Evolutionary conservation across 805 yeast genomes (phyloP).

Genomic region (Hanseniaspora thailandica): DNA sequence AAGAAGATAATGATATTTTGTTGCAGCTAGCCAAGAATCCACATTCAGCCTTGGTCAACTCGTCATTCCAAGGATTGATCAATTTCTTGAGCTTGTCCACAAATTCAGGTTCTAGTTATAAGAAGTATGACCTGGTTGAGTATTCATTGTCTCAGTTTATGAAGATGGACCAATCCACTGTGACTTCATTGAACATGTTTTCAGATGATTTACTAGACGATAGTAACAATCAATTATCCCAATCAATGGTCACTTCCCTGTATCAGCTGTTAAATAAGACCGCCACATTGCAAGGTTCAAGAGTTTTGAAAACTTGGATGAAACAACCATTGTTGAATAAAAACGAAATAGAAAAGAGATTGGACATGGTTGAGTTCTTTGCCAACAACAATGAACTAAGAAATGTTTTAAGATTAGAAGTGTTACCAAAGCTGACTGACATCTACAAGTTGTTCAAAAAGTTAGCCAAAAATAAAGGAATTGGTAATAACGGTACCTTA

Average conservation of each 20-base stretch:
- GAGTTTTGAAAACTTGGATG: conserved; percentile 84
- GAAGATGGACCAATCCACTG: conserved; percentile 85
- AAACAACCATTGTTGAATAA: conserved; percentile 81
- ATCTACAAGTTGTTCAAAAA: conserved; percentile 63
- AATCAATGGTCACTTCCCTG: conserved; percentile 40
- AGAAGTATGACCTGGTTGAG: conserved; percentile 44
- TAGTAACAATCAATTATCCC: conserved; percentile 28
- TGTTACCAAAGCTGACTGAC: conserved; percentile 70
- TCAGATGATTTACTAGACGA: conserved; percentile 33
- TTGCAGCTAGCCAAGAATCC: conserved; percentile 16
- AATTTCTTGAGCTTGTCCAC: conserved; percentile 46
- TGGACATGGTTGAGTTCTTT: conserved; percentile 58
- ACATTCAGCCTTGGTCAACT: not conserved
- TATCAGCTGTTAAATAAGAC: conserved; percentile 81
- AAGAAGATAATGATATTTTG: conserved; percentile 26
- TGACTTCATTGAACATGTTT: conserved; percentile 75
- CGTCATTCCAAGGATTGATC: conserved; percentile 40
- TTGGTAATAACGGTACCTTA: conserved; percentile 34
- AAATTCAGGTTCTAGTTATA: conserved; percentile 32
- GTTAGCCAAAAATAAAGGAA: conserved; percentile 29
- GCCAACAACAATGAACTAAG: conserved; percentile 60
- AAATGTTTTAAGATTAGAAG: conserved; percentile 51
- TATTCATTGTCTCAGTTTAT: conserved; percentile 71
- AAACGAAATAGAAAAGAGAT: conserved; percentile 52
- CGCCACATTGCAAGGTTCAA: conserved; percentile 77